Conservation (phyloP, 495 filamentous ascomycete species). For the Pseudevernia furfuracea region DNA sequence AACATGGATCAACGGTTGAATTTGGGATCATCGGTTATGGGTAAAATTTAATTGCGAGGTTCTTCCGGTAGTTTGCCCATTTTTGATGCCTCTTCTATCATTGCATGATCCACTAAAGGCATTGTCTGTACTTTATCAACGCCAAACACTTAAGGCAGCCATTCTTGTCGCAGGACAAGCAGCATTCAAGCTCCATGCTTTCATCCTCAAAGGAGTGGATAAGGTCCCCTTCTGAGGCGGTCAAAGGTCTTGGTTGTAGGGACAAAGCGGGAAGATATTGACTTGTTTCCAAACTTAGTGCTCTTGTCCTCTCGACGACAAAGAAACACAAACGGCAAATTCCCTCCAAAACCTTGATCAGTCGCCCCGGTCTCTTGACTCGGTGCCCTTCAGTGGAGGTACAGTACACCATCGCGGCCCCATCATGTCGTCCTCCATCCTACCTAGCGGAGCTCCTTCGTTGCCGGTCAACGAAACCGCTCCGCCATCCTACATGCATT, state of each 20-base stretch:
- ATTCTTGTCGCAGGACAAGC: not conserved
- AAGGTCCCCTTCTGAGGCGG: not conserved
- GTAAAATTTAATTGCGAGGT: too few relatives aligned
- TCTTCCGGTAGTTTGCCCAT: not conserved
- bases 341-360: not conserved
- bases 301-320: not conserved
- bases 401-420: not conserved
- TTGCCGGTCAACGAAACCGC: slow-evolving; percentile 7
- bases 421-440: not conserved
- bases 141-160: not conserved
- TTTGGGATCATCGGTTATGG: too few relatives aligned
- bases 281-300: not conserved
- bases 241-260: not conserved
- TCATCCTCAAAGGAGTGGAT: not conserved
- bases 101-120: too few relatives aligned
- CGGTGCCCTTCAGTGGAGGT: not conserved
- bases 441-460: not conserved
- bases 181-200: not conserved
- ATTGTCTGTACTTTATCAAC: not conserved
- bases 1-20: too few relatives aligned
- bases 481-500: not conserved
- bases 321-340: not conserved
- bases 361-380: not conserved
- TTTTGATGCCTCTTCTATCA: not conserved
- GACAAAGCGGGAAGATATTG: not conserved